phyloP scores from a whole-genome alignment of 2,329 filamentous ascomycete genomes.

The Nannizziopsis barbatae region DNA sequence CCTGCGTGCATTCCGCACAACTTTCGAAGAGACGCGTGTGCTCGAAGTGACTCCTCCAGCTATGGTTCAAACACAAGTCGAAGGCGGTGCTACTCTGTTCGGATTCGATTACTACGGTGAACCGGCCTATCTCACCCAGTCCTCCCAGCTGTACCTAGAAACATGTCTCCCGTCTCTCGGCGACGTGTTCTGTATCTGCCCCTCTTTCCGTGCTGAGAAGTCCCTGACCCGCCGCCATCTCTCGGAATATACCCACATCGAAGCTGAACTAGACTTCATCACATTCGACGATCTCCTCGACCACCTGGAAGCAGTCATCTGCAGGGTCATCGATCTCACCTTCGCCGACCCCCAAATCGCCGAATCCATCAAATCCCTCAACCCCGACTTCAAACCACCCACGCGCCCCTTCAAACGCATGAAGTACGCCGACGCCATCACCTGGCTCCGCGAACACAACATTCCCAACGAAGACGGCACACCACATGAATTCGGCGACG shows the following conservation, averaged over 20 bases:
- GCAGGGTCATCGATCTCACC: constrained; percentile 67
- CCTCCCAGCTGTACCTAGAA: constrained; percentile 93
- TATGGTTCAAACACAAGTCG: constrained; percentile 88
- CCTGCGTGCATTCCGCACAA: constrained; percentile 66
- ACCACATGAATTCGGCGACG: constrained; percentile 84
- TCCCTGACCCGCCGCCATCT: constrained; percentile 86
- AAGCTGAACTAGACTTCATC: constrained; percentile 94
- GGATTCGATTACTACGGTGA: constrained; percentile 81
- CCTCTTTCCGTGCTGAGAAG: constrained; percentile 97
- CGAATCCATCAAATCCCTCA: constrained; percentile 67
- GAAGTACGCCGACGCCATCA: constrained; percentile 86
- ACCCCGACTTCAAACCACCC: constrained; percentile 78
- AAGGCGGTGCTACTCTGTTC: constrained; percentile 87
- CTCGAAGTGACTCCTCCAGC: constrained; percentile 80
- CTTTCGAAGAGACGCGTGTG: constrained; percentile 65
- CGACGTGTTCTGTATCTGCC: constrained; percentile 95
- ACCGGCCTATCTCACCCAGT: constrained; percentile 87
- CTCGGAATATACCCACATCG: constrained; percentile 92
- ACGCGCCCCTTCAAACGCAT: constrained; percentile 84
- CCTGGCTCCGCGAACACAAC: constrained; percentile 82
- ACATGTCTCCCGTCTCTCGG: constrained; percentile 82
- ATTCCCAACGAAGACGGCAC: constrained; percentile 90
- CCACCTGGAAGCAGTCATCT: constrained; percentile 81
- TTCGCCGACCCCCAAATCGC: constrained; percentile 63
- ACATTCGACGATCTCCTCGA: constrained; percentile 75